phyloP scores from a whole-genome alignment of 176 grass and related monocot genomes.

The Poa annua region DNA sequence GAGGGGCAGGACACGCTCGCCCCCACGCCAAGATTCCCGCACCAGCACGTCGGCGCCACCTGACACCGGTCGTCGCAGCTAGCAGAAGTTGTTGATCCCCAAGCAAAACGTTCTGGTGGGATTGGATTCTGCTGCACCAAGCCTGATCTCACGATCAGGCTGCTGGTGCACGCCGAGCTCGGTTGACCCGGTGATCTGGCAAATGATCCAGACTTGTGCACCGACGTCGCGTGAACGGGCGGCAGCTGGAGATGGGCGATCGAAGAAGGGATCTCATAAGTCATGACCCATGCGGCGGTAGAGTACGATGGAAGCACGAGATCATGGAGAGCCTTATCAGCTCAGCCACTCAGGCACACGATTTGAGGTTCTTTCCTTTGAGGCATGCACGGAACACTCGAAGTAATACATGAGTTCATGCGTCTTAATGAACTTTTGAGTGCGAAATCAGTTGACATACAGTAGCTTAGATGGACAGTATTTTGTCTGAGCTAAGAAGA shows the following conservation, averaged over 20 bases:
- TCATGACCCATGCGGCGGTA: neutral
- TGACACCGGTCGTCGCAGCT: constrained; percentile 8
- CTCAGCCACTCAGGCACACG: neutral
- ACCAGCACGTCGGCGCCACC: constrained; percentile 33
- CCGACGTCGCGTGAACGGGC: neutral
- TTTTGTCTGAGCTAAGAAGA: neutral
- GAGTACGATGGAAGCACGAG: neutral
- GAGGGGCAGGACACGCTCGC: constrained; percentile 36
- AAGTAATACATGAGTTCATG: neutral
- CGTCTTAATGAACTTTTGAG: neutral
- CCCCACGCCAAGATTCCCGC: constrained; percentile 79
- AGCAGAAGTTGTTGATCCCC: too few relatives aligned
- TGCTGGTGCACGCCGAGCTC: neutral
- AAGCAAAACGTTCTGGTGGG: too few relatives aligned
- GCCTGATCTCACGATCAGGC: neutral
- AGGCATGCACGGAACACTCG: neutral
- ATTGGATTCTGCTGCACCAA: too few relatives aligned
- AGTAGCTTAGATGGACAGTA: neutral
- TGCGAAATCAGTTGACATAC: neutral
- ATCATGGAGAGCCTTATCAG: neutral
- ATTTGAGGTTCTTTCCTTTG: neutral
- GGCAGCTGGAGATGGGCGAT: neutral
- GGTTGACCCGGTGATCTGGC: constrained; percentile 3
- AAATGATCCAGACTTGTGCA: neutral
- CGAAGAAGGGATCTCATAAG: neutral